phyloP scores from a whole-genome alignment of 2,329 filamentous ascomycete species.

The Ascochyta rabiei region DNA sequence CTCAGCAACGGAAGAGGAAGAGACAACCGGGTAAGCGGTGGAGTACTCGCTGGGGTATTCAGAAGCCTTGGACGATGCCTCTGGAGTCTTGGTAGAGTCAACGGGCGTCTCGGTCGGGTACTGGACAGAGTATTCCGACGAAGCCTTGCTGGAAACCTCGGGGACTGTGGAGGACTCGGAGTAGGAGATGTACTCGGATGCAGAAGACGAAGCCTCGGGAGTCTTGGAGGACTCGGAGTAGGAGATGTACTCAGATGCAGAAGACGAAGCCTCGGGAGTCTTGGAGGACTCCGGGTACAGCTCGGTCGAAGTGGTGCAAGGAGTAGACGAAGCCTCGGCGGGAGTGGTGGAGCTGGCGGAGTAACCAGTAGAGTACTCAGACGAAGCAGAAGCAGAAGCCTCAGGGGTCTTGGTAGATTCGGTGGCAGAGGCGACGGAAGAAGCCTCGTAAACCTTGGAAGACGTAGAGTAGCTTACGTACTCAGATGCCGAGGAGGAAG shows the following conservation, averaged over 20 bases:
- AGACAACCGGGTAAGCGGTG: too few species aligned
- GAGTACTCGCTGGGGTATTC: conserved; percentile 1
- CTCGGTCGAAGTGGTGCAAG: conserved; percentile 21
- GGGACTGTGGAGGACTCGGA: conserved; percentile 13
- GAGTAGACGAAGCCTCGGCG: conserved; percentile 13
- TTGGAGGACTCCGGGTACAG: conserved; percentile 10
- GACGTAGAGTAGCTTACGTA: conserved; percentile 7
- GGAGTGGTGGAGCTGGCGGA: conserved; percentile 1
- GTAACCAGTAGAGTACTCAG: conserved; percentile 2
- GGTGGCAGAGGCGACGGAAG: background rate
- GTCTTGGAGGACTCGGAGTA: conserved; percentile 7
- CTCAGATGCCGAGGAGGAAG: background rate
- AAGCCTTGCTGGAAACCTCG: conserved; percentile 9
- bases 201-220: background rate
- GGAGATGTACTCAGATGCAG: background rate
- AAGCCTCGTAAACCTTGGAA: conserved; percentile 8
- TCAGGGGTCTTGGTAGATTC: conserved; percentile 11
- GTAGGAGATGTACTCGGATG: background rate
- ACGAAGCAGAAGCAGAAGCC: background rate
- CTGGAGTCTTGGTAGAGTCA: conserved; percentile 5
- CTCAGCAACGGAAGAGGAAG: conserved; percentile 11
- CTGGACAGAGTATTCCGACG: background rate
- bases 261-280: too few species aligned
- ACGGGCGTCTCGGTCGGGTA: background rate
- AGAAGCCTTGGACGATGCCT: conserved; percentile 2